phyloP scores from a whole-genome alignment of 1,139 yeast species.

The Candida frijolesensis region DNA sequence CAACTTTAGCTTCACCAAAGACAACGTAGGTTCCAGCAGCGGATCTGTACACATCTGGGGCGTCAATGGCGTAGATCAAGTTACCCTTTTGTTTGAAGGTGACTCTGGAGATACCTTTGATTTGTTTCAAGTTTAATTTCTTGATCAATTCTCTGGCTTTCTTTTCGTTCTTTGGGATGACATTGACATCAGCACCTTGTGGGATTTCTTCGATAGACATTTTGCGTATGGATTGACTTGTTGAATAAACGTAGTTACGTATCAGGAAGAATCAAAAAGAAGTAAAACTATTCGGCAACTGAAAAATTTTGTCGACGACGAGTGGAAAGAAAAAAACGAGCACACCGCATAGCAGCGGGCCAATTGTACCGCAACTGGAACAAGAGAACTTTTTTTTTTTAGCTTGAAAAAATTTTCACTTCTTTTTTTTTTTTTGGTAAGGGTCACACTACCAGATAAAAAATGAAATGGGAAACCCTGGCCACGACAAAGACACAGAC shows the following conservation, averaged over 20 bases:
- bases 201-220: constrained; percentile 71
- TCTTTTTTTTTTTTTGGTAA: too few relatives aligned
- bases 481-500: too few relatives aligned
- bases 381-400: too few relatives aligned
- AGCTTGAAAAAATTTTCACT: too few relatives aligned
- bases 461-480: too few relatives aligned
- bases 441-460: too few relatives aligned
- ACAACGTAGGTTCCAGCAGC: constrained; percentile 94
- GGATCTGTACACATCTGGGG: constrained; percentile 94
- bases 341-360: too few relatives aligned
- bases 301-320: constrained; percentile 2
- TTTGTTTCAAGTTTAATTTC: constrained; percentile 88
- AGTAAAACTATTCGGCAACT: not conserved
- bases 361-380: too few relatives aligned
- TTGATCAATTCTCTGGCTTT: constrained; percentile 91
- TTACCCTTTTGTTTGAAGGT: constrained; percentile 95
- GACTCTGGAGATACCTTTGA: constrained; percentile 93
- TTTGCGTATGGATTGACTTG: constrained; percentile 12
- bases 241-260: not conserved
- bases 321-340: not conserved
- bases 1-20: constrained; percentile 97
- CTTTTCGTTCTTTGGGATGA: constrained; percentile 89
- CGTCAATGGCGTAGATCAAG: constrained; percentile 88
- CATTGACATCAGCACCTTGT: constrained; percentile 84
- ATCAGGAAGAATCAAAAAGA: not conserved